These are phyloP conservation scores for Berberis vulgaris DNA, from an alignment of 164 flowering plant genomes.

Conservation along the genomic window DNA sequence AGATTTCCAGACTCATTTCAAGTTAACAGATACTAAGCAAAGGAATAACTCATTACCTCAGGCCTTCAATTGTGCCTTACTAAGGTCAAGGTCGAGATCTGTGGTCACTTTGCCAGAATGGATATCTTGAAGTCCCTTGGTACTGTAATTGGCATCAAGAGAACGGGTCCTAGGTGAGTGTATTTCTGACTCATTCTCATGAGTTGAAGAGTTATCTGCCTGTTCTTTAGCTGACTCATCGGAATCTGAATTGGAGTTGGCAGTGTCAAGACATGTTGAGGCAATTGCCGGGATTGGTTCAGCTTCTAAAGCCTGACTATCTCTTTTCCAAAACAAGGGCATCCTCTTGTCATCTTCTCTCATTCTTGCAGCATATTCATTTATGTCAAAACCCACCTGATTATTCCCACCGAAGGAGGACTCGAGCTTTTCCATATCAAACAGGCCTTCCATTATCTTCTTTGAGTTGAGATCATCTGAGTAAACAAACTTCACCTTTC, in stretches of 20 bases:
- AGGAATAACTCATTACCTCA: neutral
- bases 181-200: constrained; percentile 12
- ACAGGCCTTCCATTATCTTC: constrained; percentile 69
- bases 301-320: constrained; percentile 9
- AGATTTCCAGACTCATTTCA: no score
- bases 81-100: constrained; percentile 1
- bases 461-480: constrained; percentile 46
- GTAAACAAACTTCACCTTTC: constrained; percentile 85
- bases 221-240: constrained; percentile 30
- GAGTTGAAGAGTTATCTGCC: constrained; percentile 14
- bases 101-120: constrained; percentile 11
- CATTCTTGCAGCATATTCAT: constrained; percentile 72
- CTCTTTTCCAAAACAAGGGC: constrained; percentile 38
- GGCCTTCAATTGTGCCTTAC: constrained; percentile 1
- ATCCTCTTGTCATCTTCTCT: constrained; percentile 69
- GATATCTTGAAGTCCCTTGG: neutral
- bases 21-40: no score
- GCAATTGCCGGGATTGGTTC: constrained; percentile 12
- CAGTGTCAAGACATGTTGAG: constrained; percentile 12
- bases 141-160: neutral
- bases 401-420: constrained; percentile 74
- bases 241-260: constrained; percentile 28
- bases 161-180: constrained; percentile 4
- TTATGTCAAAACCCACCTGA: constrained; percentile 44
- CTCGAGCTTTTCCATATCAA: constrained; percentile 73